Evolutionary conservation across 306 rosid species (phyloP).

Genomic region (Vigna trinervia): DNA sequence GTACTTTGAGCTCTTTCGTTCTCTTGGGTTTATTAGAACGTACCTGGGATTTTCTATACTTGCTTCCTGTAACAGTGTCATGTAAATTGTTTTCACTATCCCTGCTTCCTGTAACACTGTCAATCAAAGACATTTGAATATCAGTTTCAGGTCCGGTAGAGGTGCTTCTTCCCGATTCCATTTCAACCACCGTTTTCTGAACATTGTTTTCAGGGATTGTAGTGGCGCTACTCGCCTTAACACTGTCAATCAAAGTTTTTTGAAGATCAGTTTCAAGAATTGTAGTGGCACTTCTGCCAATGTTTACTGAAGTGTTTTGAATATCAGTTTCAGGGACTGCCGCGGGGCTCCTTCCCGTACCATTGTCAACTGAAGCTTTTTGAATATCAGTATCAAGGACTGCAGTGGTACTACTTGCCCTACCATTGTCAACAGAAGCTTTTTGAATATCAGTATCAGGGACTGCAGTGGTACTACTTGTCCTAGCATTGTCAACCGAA

Average conservation of each 20-base stretch:
- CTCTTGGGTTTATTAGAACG: conserved; percentile 60
- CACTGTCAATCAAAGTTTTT: too few species aligned
- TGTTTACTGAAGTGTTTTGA: background rate
- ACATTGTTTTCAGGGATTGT: too few species aligned
- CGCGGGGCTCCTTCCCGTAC: conserved; percentile 19
- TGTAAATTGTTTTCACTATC: conserved; percentile 38
- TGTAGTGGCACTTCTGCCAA: background rate
- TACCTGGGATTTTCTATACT: conserved; percentile 43
- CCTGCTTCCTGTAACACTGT: background rate
- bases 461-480: background rate
- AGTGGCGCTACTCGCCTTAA: background rate
- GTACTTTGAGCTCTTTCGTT: conserved; percentile 61
- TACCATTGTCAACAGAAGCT: background rate
- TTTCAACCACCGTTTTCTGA: too few species aligned
- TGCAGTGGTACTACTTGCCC: background rate
- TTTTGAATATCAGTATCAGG: background rate
- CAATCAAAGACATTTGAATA: too few species aligned
- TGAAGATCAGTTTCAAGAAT: too few species aligned
- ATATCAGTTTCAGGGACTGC: conserved; percentile 24
- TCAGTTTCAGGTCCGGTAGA: too few species aligned
- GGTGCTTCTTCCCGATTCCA: too few species aligned
- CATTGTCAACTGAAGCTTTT: background rate
- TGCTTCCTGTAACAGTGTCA: conserved; percentile 48
- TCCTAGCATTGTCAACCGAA: background rate
- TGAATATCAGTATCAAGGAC: background rate